Percentiles rank a stretch among this genome's conserved stretches.
These are phyloP conservation scores for Kwoniella bestiolae DNA, from an alignment of 768 basidiomycete genomes.

Conservation along the genomic window DNA sequence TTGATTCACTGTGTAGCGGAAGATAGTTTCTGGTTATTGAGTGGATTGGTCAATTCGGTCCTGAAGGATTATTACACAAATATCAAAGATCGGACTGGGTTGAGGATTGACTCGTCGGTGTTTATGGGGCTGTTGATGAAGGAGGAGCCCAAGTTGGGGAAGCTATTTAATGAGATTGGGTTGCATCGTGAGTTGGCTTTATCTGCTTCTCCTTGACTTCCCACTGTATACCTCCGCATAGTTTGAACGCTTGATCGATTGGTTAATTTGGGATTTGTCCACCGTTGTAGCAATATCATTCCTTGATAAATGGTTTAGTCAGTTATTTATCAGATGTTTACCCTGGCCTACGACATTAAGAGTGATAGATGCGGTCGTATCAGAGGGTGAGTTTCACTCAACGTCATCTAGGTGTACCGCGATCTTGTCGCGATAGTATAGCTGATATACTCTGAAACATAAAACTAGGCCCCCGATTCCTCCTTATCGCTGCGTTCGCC, in stretches of 20 bases:
- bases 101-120: conserved; percentile 42
- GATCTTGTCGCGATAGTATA: too few species aligned
- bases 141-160: conserved; percentile 41
- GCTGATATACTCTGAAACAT: too few species aligned
- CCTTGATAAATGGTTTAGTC: conserved; percentile 45
- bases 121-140: conserved; percentile 41
- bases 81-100: conserved; percentile 25
- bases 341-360: conserved; percentile 51
- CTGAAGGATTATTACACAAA: conserved; percentile 40
- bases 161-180: conserved; percentile 37
- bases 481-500: conserved; percentile 45
- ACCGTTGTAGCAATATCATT: conserved; percentile 40
- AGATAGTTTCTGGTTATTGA: conserved; percentile 52
- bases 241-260: not conserved
- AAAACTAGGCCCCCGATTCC: conserved; percentile 48
- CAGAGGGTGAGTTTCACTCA: conserved; percentile 50
- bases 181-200: conserved; percentile 39
- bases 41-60: conserved; percentile 44
- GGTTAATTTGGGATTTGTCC: not conserved
- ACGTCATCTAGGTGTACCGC: too few species aligned
- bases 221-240: not conserved
- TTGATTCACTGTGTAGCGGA: conserved; percentile 54
- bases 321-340: conserved; percentile 47
- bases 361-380: conserved; percentile 48
- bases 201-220: too few species aligned